Conservation (phyloP, 2,329 filamentous ascomycete genomes). For the Pseudogymnoascus sp. region DNA sequence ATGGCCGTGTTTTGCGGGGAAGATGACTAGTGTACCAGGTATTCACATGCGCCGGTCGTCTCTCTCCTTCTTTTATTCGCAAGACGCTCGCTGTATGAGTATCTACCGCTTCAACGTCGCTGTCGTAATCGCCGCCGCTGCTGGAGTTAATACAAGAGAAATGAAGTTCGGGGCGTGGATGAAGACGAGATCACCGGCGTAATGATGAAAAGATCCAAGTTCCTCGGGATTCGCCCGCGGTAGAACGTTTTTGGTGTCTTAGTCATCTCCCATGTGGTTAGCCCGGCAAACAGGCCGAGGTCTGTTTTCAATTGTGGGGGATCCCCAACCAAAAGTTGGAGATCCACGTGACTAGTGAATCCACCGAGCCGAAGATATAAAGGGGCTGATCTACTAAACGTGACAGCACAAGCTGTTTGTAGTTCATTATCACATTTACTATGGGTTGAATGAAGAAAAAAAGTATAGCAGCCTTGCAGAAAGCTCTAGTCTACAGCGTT, state of each 20-base stretch:
- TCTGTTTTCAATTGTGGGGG: not conserved
- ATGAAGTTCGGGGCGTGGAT: not conserved
- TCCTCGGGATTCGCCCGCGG: conserved; percentile 1
- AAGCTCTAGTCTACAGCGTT: not conserved
- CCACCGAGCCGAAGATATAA: not conserved
- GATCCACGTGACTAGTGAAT: not conserved
- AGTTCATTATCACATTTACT: not conserved
- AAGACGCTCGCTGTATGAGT: not conserved
- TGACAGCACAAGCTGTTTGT: not conserved
- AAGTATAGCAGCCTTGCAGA: not conserved
- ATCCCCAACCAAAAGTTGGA: not conserved
- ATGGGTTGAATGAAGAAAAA: not conserved
- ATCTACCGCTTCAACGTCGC: not conserved
- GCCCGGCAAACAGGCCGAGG: not conserved
- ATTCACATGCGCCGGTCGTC: not conserved
- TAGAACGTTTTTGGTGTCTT: not conserved
- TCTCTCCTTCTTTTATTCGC: not conserved
- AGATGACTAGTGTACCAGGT: not conserved
- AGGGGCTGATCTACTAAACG: not conserved
- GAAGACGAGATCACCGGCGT: not conserved
- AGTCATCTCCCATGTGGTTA: not conserved
- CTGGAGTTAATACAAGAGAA: conserved; percentile 1
- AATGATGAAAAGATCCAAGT: not conserved
- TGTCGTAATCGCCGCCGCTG: not conserved
- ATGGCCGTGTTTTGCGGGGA: not conserved